Base-by-base conservation (phyloP, 2,329 filamentous ascomycete species). In the Talaromyces sp. region DNA sequence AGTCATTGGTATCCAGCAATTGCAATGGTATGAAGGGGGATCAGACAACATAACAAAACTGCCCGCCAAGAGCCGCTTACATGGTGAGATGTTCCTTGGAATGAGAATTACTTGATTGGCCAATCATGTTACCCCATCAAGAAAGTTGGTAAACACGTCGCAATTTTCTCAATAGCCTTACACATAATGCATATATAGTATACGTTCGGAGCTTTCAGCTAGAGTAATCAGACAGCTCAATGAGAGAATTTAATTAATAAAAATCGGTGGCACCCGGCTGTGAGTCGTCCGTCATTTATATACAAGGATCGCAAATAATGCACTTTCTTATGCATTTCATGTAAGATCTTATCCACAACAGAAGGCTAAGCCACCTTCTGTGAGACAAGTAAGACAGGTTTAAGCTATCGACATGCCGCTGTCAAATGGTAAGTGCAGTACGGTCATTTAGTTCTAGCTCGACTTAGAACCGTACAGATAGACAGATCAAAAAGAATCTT, bases 21-120 rank as follows among this genome's bases (percentile, higher is more conserved):
- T 59, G 56, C 35, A 59, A 45, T 37, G 56, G 56, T 59, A 59
- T 59, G 56, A 43, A 59, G 56, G 56, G 54, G 39, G 37, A 19
- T 33, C 25, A 47, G 19, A 33, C 45, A 35, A 25, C 58, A 61
- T 61, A 61, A 9, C 58, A 35, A 35, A 49, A 50, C 27, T n/a
- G 17, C n/a, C 57, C 39, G 57, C 57, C 57, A 59, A 59, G 57
- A 59, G 11, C 37, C 39, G 58, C 58, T 61, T 49, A 60, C n/a
- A 37, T 56, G 33, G 17, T 35, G 50, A 35, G 25, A 33, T 33
- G 41, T 43, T 35, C 60, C 22, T 31, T 54, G 60, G 60, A 62
- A 62, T 62, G 60, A 35, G 25, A 6, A n/a, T 15, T 15, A 3
- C 33, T 3, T 6, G 9, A n/a, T 31, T 27, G 15, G 35, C 60